phyloP scores from a whole-genome alignment of 2,329 filamentous ascomycete species.

The Cytospora mali region DNA sequence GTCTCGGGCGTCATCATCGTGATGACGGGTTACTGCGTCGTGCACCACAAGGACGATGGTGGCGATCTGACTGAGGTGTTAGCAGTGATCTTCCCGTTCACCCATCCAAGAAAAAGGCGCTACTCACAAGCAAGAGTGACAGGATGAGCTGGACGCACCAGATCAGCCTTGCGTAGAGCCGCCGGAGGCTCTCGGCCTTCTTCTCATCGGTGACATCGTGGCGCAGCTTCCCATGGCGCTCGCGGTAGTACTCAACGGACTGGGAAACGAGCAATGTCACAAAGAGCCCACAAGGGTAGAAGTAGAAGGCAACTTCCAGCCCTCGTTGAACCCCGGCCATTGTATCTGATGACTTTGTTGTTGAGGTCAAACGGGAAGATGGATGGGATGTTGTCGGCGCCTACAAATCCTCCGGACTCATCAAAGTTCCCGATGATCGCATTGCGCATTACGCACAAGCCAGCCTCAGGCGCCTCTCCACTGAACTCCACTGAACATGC shows the following conservation, averaged over 20 bases:
- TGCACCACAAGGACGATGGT: constrained; percentile 39
- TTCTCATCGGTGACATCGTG: constrained; percentile 36
- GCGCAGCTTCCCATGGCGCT: constrained; percentile 31
- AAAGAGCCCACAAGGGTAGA: constrained; percentile 45
- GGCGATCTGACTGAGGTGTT: constrained; percentile 33
- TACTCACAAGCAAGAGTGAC: constrained; percentile 35
- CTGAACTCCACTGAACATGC: too few species aligned
- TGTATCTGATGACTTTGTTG: not conserved
- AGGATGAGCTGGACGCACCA: constrained; percentile 41
- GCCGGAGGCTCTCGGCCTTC: constrained; percentile 31
- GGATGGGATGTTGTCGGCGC: not conserved
- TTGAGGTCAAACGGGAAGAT: not conserved
- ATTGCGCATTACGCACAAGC: not conserved
- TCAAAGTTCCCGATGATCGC: not conserved
- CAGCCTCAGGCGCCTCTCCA: too few species aligned
- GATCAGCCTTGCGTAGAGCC: constrained; percentile 39
- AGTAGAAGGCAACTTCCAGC: constrained; percentile 44
- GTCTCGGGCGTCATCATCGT: constrained; percentile 31
- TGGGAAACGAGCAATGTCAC: constrained; percentile 41
- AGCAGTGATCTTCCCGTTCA: not conserved
- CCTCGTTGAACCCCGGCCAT: constrained; percentile 37
- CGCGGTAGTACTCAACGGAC: constrained; percentile 41
- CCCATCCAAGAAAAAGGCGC: not conserved
- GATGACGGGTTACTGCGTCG: constrained; percentile 38
- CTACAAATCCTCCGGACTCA: not conserved